Percentiles rank a stretch among this genome's conserved stretches.
Evolutionary conservation across 1,284 basidiomycete genomes (phyloP).

Genomic region (Chondrostereum purpureum): DNA sequence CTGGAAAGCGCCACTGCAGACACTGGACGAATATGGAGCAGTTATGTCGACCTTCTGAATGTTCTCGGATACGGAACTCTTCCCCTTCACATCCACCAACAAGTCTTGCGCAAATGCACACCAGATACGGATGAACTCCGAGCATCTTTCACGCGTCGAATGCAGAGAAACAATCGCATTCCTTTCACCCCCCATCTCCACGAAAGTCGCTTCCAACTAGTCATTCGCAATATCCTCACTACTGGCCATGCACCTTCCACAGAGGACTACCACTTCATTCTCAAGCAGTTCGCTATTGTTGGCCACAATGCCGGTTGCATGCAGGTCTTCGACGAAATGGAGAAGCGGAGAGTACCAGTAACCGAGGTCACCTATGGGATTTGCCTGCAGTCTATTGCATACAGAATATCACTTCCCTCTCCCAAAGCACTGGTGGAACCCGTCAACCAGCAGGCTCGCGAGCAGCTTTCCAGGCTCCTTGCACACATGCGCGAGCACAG

Average conservation of each 20-base stretch:
- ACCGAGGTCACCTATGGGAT: constrained; percentile 52
- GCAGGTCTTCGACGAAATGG: constrained; percentile 56
- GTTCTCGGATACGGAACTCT: constrained; percentile 39
- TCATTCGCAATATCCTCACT: constrained; percentile 63
- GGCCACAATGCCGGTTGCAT: constrained; percentile 57
- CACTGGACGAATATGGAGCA: constrained; percentile 49
- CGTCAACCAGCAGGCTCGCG: constrained; percentile 34
- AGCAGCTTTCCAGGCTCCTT: constrained; percentile 44
- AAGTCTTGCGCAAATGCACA: constrained; percentile 59
- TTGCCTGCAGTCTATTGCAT: constrained; percentile 59
- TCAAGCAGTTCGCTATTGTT: constrained; percentile 66
- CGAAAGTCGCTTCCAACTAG: constrained; percentile 55
- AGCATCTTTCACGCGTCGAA: constrained; percentile 29
- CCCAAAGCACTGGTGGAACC: constrained; percentile 24
- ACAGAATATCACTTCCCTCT: constrained; percentile 55
- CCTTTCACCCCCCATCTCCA: constrained; percentile 39
- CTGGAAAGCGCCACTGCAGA: constrained; percentile 19
- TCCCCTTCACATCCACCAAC: constrained; percentile 58
- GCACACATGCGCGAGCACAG: constrained; percentile 45
- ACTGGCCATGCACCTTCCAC: constrained; percentile 42
- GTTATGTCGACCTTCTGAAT: constrained; percentile 51
- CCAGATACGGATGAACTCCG: constrained; percentile 40
- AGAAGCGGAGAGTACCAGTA: constrained; percentile 35
- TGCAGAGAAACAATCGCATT: constrained; percentile 26
- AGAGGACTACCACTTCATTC: constrained; percentile 67